Evolutionary conservation across 345 rosid species (phyloP).

Genomic region (Zanthoxylum bungeanum): DNA sequence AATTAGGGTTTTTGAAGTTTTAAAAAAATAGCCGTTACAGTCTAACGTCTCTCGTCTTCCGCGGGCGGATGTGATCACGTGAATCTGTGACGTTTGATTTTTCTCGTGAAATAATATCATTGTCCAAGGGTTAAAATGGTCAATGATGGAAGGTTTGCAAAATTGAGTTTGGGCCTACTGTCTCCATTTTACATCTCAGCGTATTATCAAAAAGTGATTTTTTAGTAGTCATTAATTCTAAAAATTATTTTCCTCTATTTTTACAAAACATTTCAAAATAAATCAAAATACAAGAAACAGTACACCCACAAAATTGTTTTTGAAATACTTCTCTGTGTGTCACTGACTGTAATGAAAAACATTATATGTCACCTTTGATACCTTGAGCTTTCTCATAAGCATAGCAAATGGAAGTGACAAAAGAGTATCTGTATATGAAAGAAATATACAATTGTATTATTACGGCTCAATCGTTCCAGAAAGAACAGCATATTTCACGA

Average conservation of each 20-base stretch:
- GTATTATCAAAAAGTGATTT: not conserved
- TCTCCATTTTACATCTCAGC: not conserved
- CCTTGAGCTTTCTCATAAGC: not conserved
- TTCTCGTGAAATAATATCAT: not conserved
- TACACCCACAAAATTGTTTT: no score
- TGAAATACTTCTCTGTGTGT: no score
- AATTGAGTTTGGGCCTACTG: not conserved
- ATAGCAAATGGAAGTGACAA: not conserved
- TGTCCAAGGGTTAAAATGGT: not conserved
- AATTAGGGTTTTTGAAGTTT: slow-evolving; percentile 27
- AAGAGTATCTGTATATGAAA: not conserved
- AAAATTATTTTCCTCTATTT: no score
- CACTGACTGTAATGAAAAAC: not conserved
- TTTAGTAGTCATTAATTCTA: no score
- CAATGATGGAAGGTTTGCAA: not conserved
- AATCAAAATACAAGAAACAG: no score
- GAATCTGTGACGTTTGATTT: no score
- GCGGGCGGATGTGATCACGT: not conserved
- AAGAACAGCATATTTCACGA: not conserved
- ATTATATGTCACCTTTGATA: not conserved
- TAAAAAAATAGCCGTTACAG: slow-evolving; percentile 45
- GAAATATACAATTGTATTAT: not conserved
- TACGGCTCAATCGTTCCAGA: not conserved
- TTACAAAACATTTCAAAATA: no score
- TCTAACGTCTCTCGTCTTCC: slow-evolving; percentile 27